Evolutionary conservation across 805 yeast species (phyloP), one percentile per base, ranked within the genome.

Genomic region (Kregervanrija delftensis): DNA sequence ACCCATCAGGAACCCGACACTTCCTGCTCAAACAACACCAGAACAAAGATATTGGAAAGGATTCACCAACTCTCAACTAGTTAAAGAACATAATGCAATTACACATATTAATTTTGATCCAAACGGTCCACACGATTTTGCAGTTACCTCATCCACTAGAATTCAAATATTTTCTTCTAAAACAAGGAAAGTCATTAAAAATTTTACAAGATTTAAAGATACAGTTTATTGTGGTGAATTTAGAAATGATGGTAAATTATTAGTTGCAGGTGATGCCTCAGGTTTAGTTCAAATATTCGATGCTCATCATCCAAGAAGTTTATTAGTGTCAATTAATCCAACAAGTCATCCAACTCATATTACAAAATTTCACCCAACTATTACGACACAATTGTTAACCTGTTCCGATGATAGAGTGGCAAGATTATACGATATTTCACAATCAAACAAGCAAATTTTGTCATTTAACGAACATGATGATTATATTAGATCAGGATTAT

Each of bases 21-120:
- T 87, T 41, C 95, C 96, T 3, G 80, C 86, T 10, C 84, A 81
- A 57, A 82, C 90, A 2, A 87, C 96, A 0, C 91, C 96, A 1
- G 98, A 91, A 53, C 95, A 89, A 58, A 74, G 95, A 54, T 91
- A 86, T 67, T 93, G 98, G 98, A 73, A 95, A 55, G 86, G 88
- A 6, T 90, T 83, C 62, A 66, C 71, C 42, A 83, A 80, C 52
- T 91, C 98, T 3, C 91, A 91, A 60, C 72, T 93, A 34, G 88
- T 90, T 28, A 91, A 93, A 63, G 98, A 93, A 63, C 91, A 86
- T 66, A 89, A 86, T 64, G 87, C 97, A 35, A 87, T 93, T 37
- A 81, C 86, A 33, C 95, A 88, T 60, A 81, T 93, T 44, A 75
- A 82, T 51, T 93, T 93, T 73, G 89, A 86, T 60, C 96, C 96